These are phyloP conservation scores for Chernovozyma sophiae-reginae DNA, from an alignment of 1,139 yeast genomes.

Conservation along the genomic window DNA sequence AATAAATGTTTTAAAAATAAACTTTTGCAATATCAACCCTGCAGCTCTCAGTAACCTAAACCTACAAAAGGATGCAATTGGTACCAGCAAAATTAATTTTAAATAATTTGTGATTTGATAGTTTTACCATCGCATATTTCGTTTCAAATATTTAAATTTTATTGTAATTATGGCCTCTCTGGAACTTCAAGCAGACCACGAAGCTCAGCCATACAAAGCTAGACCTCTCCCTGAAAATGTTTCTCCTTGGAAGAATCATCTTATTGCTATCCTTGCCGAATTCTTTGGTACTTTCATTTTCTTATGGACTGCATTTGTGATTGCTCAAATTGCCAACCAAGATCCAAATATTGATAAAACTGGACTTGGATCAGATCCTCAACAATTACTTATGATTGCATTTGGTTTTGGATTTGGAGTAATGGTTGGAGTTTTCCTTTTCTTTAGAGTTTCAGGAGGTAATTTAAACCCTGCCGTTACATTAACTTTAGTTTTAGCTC, in stretches of 20 bases:
- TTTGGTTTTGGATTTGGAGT: slow-evolving; percentile 88
- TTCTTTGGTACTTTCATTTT: slow-evolving; percentile 85
- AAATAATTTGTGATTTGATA: no score
- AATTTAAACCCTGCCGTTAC: slow-evolving; percentile 90
- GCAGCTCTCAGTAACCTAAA: no score
- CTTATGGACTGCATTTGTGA: slow-evolving; percentile 75
- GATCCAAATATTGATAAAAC: slow-evolving; percentile 41
- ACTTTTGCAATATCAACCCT: no score
- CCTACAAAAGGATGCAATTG: no score
- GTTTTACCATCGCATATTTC: no score
- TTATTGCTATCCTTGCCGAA: slow-evolving; percentile 47
- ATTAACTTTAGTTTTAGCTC: slow-evolving; percentile 61
- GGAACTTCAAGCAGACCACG: no score
- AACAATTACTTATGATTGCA: slow-evolving; percentile 70
- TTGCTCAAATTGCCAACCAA: slow-evolving; percentile 82
- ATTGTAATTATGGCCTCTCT: no score
- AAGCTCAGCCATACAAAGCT: no score
- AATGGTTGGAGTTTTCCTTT: slow-evolving; percentile 68
- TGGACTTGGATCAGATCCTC: slow-evolving; percentile 54
- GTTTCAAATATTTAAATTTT: no score
- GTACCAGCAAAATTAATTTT: no score
- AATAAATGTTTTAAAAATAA: no score
- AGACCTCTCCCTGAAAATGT: no score
- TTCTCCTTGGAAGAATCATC: slow-evolving; percentile 30
- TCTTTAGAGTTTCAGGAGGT: slow-evolving; percentile 84